These are phyloP conservation scores for Magnusiomyces magnusii DNA, from an alignment of 1,139 yeast genomes.

Conservation along the genomic window DNA sequence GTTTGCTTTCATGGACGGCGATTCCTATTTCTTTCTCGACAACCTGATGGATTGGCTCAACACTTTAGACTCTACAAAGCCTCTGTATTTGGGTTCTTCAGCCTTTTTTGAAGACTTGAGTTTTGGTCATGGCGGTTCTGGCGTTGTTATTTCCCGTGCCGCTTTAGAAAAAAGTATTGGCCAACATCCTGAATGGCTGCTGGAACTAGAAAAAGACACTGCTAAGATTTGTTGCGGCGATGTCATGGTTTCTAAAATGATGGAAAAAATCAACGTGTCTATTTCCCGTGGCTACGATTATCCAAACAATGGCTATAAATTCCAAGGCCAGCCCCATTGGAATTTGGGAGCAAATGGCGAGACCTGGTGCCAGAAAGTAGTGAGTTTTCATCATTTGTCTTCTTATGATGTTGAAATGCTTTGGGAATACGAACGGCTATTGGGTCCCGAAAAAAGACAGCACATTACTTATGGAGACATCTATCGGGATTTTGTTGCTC, in stretches of 20 bases:
- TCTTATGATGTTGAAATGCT: constrained; percentile 22
- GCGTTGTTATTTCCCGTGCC: constrained; percentile 32
- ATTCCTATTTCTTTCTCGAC: constrained; percentile 31
- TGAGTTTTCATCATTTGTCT: constrained; percentile 23
- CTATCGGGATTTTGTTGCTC: constrained; percentile 25
- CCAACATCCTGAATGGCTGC: constrained; percentile 23
- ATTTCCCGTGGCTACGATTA: constrained; percentile 22
- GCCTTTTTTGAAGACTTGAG: constrained; percentile 19
- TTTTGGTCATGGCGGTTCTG: constrained; percentile 37
- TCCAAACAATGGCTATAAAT: constrained; percentile 17
- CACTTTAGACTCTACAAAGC: constrained; percentile 25
- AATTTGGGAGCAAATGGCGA: not conserved
- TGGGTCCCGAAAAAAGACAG: constrained; percentile 14
- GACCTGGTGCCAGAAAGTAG: constrained; percentile 24
- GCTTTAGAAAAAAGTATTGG: constrained; percentile 25
- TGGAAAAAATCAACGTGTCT: constrained; percentile 17
- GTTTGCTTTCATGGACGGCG: constrained; percentile 37
- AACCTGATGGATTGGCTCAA: constrained; percentile 27
- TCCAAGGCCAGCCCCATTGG: constrained; percentile 6
- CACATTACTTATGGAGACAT: constrained; percentile 21
- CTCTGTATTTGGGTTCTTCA: constrained; percentile 31
- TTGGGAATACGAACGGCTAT: constrained; percentile 24
- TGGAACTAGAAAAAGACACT: constrained; percentile 26
- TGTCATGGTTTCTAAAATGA: constrained; percentile 30
- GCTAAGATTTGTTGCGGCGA: constrained; percentile 33